Percentiles rank a stretch among this genome's conserved stretches.
Conservation (phyloP, 2,329 filamentous ascomycete species). For the Neofusicoccum ribis region DNA sequence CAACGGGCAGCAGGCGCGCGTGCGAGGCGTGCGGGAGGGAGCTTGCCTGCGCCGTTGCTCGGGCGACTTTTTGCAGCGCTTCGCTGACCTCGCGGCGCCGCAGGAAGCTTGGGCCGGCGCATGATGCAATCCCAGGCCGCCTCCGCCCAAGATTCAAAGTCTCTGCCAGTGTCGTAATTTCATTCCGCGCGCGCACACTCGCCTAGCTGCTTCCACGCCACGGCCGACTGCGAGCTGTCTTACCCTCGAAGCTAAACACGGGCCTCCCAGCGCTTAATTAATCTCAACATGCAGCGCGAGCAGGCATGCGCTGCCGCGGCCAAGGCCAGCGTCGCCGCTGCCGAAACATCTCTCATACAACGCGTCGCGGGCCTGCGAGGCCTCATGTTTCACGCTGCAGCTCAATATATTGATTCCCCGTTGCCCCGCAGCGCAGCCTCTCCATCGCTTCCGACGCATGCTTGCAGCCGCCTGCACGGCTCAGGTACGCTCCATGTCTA, state of each 20-base stretch:
- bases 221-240: background rate
- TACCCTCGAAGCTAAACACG: conserved; percentile 8
- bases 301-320: conserved; percentile 3
- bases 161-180: background rate
- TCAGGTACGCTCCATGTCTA: background rate
- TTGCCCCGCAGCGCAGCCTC: background rate
- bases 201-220: background rate
- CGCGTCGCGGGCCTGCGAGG: background rate
- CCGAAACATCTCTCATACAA: conserved; percentile 7
- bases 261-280: conserved; percentile 18
- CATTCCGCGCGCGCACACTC: background rate
- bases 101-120: conserved; percentile 16
- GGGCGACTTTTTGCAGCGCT: conserved; percentile 1
- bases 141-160: background rate
- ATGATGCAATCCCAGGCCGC: conserved; percentile 16
- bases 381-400: conserved; percentile 1
- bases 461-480: background rate
- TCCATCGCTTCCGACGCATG: background rate
- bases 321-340: background rate
- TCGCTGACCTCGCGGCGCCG: background rate
- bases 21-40: background rate
- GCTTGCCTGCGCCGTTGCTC: conserved; percentile 15
- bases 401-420: conserved; percentile 3
- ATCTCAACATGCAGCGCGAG: conserved; percentile 9
- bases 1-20: background rate